A percentile compares a stretch with the other conserved stretches of the same genome.
These are phyloP conservation scores for Mucor irregularis DNA, from an alignment of 371 early-diverging fungal genomes.

Conservation along the genomic window DNA sequence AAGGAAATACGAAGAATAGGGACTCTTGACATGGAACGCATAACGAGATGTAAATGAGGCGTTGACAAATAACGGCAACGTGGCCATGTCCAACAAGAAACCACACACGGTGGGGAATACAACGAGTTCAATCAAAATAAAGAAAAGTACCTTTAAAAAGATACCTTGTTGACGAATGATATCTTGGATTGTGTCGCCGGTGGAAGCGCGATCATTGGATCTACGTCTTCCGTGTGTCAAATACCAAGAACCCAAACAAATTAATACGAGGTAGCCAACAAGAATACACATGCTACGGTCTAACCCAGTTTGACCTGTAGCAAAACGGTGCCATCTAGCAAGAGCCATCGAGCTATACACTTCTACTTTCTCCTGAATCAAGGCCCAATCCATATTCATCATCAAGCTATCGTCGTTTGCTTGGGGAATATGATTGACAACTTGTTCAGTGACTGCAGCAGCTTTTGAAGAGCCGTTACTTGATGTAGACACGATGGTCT, in stretches of 20 bases:
- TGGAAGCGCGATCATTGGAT: not conserved
- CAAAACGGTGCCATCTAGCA: constrained; percentile 53
- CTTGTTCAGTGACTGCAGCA: not conserved
- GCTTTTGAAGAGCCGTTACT: not conserved
- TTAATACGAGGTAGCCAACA: constrained; percentile 50
- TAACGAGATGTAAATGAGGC: constrained; percentile 61
- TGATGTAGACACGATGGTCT: too few relatives aligned
- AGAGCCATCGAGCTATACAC: constrained; percentile 8
- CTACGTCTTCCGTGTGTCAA: constrained; percentile 27
- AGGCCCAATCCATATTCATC: constrained; percentile 9
- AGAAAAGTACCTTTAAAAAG: constrained; percentile 71
- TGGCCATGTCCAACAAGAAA: constrained; percentile 78
- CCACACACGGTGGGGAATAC: constrained; percentile 90
- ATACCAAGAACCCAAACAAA: constrained; percentile 53
- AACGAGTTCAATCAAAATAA: constrained; percentile 83
- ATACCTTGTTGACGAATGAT: constrained; percentile 62
- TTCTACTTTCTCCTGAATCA: constrained; percentile 30
- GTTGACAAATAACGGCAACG: constrained; percentile 73
- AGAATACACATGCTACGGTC: constrained; percentile 52
- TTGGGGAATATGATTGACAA: too few relatives aligned
- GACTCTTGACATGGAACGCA: constrained; percentile 60
- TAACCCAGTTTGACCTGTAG: constrained; percentile 37
- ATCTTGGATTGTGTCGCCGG: constrained; percentile 44
- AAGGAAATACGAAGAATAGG: constrained; percentile 72
- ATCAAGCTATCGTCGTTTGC: not conserved